phyloP scores from a whole-genome alignment of 2,329 filamentous ascomycete species.

The Arthrobotrys megalospora region DNA sequence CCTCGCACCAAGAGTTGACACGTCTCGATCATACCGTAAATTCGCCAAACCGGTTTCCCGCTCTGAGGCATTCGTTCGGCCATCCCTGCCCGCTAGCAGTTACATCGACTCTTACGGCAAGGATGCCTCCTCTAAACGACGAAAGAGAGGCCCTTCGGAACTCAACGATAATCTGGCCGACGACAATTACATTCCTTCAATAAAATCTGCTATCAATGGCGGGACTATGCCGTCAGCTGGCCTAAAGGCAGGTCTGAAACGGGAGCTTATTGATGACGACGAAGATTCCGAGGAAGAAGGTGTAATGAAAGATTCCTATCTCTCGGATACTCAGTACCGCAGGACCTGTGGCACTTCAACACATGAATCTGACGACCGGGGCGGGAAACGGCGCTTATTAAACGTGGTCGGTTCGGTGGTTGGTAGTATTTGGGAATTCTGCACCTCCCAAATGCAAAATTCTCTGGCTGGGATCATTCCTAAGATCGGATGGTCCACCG shows the following conservation, averaged over 20 bases:
- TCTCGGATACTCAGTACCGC: conserved; percentile 53
- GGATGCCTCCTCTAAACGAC: conserved; percentile 42
- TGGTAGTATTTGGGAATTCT: conserved; percentile 61
- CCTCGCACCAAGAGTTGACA: conserved; percentile 39
- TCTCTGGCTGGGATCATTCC: conserved; percentile 59
- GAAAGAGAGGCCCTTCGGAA: conserved; percentile 49
- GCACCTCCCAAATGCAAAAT: conserved; percentile 58
- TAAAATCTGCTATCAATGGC: conserved; percentile 57
- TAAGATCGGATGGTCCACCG: conserved; percentile 58
- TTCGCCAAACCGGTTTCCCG: conserved; percentile 56
- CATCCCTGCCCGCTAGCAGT: conserved; percentile 38
- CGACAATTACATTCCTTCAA: conserved; percentile 52
- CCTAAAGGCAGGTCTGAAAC: conserved; percentile 51
- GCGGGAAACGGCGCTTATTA: conserved; percentile 54
- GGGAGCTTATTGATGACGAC: conserved; percentile 42
- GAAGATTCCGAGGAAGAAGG: conserved; percentile 38
- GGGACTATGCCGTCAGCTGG: conserved; percentile 54
- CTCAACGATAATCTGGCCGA: conserved; percentile 55
- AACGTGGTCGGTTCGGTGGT: conserved; percentile 60
- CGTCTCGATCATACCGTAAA: conserved; percentile 50
- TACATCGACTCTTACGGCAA: conserved; percentile 49
- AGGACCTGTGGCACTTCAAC: conserved; percentile 57
- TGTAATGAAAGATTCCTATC: conserved; percentile 53
- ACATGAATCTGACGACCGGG: conserved; percentile 49
- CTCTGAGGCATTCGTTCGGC: conserved; percentile 41